Percentiles rank a stretch among this genome's conserved stretches.
Evolutionary conservation across 1,284 basidiomycete species (phyloP).

Genomic region (Pseudozyma thailandica): DNA sequence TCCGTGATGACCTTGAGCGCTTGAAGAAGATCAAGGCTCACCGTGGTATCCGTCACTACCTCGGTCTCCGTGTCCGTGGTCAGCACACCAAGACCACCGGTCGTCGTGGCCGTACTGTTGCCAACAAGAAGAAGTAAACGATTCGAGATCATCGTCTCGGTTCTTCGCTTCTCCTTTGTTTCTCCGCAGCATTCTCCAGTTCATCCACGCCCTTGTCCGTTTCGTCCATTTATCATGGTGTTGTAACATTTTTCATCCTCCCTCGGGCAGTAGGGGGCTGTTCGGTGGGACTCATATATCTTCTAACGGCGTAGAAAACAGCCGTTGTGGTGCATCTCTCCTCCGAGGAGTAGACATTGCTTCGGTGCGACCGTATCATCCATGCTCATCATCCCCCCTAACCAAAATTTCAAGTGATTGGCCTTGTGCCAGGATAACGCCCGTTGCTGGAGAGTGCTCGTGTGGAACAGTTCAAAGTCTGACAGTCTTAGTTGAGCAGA

Average conservation of each 20-base stretch:
- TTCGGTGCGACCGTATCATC: slow-evolving; percentile 15
- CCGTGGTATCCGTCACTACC: slow-evolving; percentile 97
- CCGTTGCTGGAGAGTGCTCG: background rate
- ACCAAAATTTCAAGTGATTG: slow-evolving; percentile 44
- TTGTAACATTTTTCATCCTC: slow-evolving; percentile 40
- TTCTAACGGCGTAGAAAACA: slow-evolving; percentile 10
- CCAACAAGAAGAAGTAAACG: slow-evolving; percentile 68
- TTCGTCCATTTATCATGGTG: slow-evolving; percentile 37
- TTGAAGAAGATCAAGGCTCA: slow-evolving; percentile 99
- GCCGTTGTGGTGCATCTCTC: background rate
- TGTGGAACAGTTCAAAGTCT: background rate
- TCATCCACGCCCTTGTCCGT: slow-evolving; percentile 16
- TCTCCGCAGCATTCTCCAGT: slow-evolving; percentile 35
- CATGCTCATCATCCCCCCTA: slow-evolving; percentile 34
- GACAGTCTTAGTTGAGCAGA: no score
- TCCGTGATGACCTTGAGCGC: slow-evolving; percentile 97
- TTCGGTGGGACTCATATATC: slow-evolving; percentile 21
- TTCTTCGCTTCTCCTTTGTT: slow-evolving; percentile 17
- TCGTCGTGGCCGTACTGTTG: slow-evolving; percentile 70
- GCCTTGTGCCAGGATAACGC: slow-evolving; percentile 44
- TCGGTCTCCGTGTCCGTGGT: slow-evolving; percentile 87
- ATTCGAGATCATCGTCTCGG: slow-evolving; percentile 6
- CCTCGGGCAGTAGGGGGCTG: slow-evolving; percentile 32
- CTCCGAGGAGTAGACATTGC: background rate
- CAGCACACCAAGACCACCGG: slow-evolving; percentile 99